Evolutionary conservation across 805 yeast genomes (phyloP).

Genomic region (Yamadazyma nakazawae): DNA sequence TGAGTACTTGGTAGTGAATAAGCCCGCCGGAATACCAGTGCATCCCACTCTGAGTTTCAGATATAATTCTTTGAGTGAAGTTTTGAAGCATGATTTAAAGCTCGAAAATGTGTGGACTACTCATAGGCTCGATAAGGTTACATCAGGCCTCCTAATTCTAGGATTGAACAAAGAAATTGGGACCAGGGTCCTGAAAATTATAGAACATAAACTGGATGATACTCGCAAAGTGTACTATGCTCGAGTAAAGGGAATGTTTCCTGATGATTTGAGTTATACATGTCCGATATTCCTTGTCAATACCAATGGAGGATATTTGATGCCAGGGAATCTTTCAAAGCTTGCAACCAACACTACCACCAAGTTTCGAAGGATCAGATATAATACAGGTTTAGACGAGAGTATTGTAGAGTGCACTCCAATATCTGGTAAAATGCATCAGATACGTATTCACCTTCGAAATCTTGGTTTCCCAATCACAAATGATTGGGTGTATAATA

Average conservation of each 20-base stretch:
- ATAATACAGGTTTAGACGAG: constrained; percentile 25
- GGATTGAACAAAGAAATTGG: constrained; percentile 37
- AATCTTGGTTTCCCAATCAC: constrained; percentile 79
- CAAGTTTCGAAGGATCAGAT: constrained; percentile 27
- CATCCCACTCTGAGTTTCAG: constrained; percentile 48
- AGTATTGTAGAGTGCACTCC: constrained; percentile 50
- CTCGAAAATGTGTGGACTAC: constrained; percentile 36
- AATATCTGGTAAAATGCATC: constrained; percentile 54
- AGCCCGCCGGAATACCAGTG: constrained; percentile 53
- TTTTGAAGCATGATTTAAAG: constrained; percentile 30
- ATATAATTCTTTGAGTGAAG: constrained; percentile 43
- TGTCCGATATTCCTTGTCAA: constrained; percentile 42
- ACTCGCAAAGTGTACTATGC: constrained; percentile 47
- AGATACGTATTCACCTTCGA: constrained; percentile 53
- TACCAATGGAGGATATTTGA: constrained; percentile 29
- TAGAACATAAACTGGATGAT: constrained; percentile 23
- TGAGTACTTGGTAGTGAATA: constrained; percentile 42
- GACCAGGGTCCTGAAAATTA: constrained; percentile 26
- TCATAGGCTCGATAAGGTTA: constrained; percentile 50
- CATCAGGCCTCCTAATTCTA: constrained; percentile 49
- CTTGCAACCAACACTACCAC: constrained; percentile 33
- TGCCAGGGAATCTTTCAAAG: constrained; percentile 25
- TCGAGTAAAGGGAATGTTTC: constrained; percentile 41
- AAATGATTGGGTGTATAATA: constrained; percentile 55
- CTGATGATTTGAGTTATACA: constrained; percentile 23